These are phyloP conservation scores for Phallus indusiatus DNA, from an alignment of 768 basidiomycete genomes.

Conservation along the genomic window DNA sequence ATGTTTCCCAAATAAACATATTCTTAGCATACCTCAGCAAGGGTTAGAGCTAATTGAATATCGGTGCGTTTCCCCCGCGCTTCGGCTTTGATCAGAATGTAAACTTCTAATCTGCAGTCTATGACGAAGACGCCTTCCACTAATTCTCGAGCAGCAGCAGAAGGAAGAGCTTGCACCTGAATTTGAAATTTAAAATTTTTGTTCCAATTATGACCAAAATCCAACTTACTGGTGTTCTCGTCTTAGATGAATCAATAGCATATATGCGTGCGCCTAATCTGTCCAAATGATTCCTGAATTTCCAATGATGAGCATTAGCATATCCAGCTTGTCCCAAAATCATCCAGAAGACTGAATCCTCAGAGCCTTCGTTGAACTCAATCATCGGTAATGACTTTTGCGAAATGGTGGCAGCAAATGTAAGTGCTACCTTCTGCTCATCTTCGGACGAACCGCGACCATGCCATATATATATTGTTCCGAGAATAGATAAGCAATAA, in stretches of 20 bases:
- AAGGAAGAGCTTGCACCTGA: constrained; percentile 40
- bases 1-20: background rate
- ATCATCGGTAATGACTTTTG: constrained; percentile 24
- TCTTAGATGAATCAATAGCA: constrained; percentile 37
- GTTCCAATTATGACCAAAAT: background rate
- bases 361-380: constrained; percentile 53
- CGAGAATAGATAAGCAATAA: constrained; percentile 64
- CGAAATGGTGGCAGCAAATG: constrained; percentile 42
- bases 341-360: constrained; percentile 83
- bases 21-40: constrained; percentile 39
- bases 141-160: constrained; percentile 30
- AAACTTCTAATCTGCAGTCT: constrained; percentile 75
- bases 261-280: constrained; percentile 46
- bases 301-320: constrained; percentile 78
- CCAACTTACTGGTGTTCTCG: constrained; percentile 32
- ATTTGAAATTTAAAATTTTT: constrained; percentile 5
- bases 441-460: constrained; percentile 53
- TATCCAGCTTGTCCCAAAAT: constrained; percentile 67
- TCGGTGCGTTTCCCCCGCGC: constrained; percentile 52
- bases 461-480: constrained; percentile 72
- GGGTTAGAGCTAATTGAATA: constrained; percentile 51
- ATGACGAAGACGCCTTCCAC: constrained; percentile 47
- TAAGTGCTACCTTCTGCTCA: constrained; percentile 54
- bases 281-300: constrained; percentile 44
- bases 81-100: constrained; percentile 57